phyloP scores from a whole-genome alignment of 208 protist genomes.

The Acanthamoeba royreba region DNA sequence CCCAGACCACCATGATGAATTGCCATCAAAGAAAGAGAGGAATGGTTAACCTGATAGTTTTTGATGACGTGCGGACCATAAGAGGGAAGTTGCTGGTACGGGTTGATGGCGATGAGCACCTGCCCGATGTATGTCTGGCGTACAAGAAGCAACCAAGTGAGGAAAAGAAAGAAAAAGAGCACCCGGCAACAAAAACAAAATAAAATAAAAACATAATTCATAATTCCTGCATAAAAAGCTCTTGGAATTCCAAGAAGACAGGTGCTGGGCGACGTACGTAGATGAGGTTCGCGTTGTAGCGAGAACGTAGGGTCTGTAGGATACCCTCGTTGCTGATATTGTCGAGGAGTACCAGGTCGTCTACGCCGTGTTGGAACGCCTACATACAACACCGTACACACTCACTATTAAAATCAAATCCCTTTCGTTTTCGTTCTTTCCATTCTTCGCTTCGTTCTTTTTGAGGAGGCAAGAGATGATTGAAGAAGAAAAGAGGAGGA shows the following conservation, averaged over 20 bases:
- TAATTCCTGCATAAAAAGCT: no score
- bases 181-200: background rate
- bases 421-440: no score
- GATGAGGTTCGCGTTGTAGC: constrained; percentile 41
- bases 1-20: no score
- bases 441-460: no score
- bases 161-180: background rate
- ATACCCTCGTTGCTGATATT: constrained; percentile 84
- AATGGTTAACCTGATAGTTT: background rate
- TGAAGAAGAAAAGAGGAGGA: no score
- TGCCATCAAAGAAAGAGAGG: no score
- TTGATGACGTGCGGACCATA: background rate
- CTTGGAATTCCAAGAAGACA: background rate
- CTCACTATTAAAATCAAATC: no score
- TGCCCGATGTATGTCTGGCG: constrained; percentile 87
- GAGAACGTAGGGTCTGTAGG: constrained; percentile 76
- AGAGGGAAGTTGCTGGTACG: constrained; percentile 68
- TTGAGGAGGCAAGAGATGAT: no score
- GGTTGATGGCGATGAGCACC: constrained; percentile 90
- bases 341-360: constrained; percentile 86
- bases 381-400: no score
- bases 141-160: background rate
- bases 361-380: constrained; percentile 69
- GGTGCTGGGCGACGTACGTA: background rate
- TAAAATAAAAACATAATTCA: background rate